Conservation (phyloP, 371 early-diverging fungal species). For the Polyrhizophydium stewartii region DNA sequence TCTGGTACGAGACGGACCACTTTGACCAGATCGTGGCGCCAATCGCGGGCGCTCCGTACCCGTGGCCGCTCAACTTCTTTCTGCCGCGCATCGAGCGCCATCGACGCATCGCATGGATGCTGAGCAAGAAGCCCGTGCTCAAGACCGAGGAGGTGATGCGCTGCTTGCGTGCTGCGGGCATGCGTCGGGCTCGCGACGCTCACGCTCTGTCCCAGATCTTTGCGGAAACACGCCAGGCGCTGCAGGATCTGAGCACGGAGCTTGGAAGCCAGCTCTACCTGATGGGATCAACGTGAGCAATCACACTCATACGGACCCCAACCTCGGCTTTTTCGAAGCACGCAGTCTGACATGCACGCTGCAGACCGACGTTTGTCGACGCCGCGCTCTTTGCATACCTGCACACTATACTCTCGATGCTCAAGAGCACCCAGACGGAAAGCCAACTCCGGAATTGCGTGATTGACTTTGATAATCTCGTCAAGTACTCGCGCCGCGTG, state of each 20-base stretch:
- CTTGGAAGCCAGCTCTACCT: neutral
- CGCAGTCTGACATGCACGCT: neutral
- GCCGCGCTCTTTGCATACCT: neutral
- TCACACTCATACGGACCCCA: too few relatives aligned
- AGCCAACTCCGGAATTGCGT: neutral
- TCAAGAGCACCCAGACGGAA: neutral
- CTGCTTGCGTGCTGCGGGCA: neutral
- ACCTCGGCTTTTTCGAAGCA: too few relatives aligned
- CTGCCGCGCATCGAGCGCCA: neutral
- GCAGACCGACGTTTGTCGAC: neutral
- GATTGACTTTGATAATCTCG: neutral
- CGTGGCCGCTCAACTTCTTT: conserved; percentile 1
- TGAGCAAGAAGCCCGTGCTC: neutral
- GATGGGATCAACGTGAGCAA: neutral
- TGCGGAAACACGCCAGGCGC: neutral
- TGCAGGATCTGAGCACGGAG: neutral
- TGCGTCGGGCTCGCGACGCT: too few relatives aligned
- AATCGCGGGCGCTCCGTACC: neutral
- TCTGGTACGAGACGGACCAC: neutral
- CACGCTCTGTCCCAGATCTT: neutral
- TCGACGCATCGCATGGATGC: neutral
- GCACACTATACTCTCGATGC: neutral
- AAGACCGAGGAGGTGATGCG: neutral
- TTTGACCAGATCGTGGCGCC: neutral
- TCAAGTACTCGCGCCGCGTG: neutral